Evolutionary conservation across 176 grass and related monocot genomes (phyloP), one percentile per base, ranked within the genome.

Genomic region (Carex parvula): DNA sequence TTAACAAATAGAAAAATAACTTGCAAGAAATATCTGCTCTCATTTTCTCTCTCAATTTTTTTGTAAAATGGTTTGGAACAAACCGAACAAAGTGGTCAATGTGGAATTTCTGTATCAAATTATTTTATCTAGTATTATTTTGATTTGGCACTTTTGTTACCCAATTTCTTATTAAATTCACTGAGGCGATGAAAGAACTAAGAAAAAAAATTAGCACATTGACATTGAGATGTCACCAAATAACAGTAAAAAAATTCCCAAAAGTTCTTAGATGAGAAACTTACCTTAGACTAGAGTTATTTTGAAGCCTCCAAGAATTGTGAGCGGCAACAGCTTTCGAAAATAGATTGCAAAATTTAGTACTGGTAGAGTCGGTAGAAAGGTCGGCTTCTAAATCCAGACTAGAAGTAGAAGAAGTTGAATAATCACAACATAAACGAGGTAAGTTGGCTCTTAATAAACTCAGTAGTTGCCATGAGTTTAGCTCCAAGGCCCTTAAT

Each of bases 401-500:
- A 64, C 86, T 77, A 29, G 14, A 80, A 89, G 67, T 60, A 86
- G 85, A 46, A 57, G 81, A 84, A 33, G 13, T 84, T 71, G 69
- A 93, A 53, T 93, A 71, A 81, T 94, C 89, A 84, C 78, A 87
- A 87, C 89, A 88, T 84, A 94, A 89, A 53, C 50, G 62, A 86
- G 92, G 88, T 78, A 79, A 69, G 63, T 98, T 92, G 59, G 89
- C 86, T 87, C 88, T 87, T 75, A 98, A 83, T 81, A 93, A 94
- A 84, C 92, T 93, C 84, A 90, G 79, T 56, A 98, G 63, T 88
- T 98, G 95, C 95, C 88, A 98, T 18, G 95, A 86, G 70, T 98
- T 98, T 78, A 98, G 64, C 85, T 94, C 84, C 81, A 98, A 86
- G 35, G 86, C 80, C 26, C 75, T 85, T 56, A 98, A 65, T 82